A percentile compares a stretch with the other conserved stretches of the same genome.
Evolutionary conservation across 768 basidiomycete genomes (phyloP).

Genomic region (Kwoniella dejecticola): DNA sequence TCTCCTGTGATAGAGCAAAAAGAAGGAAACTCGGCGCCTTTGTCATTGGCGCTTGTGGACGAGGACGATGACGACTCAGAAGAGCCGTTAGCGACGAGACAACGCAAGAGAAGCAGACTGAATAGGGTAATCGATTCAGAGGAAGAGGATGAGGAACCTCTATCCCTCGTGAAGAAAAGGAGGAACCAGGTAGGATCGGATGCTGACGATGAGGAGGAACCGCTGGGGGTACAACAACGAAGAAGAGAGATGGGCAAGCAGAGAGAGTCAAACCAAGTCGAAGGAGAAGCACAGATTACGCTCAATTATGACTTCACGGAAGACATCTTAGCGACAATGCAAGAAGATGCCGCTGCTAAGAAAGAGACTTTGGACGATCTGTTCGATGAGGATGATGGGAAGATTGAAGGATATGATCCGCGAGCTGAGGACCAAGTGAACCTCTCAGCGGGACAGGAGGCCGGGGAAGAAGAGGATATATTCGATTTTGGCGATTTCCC

Average conservation of each 20-base stretch:
- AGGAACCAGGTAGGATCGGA: neutral
- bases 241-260: neutral
- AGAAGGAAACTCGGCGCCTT: conserved; percentile 3
- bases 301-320: neutral
- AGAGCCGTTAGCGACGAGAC: neutral
- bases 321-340: neutral
- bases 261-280: neutral
- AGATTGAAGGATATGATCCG: neutral
- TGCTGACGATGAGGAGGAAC: neutral
- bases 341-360: neutral
- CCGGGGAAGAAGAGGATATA: neutral
- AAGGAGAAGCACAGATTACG: neutral
- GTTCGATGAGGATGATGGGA: neutral
- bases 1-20: conserved; percentile 5
- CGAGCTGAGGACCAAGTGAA: neutral
- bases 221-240: neutral
- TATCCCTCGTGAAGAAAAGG: neutral
- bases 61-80: conserved; percentile 4
- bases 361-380: conserved; percentile 1
- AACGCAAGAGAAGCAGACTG: neutral
- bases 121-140: neutral
- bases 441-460: neutral
- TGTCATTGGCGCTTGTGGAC: too few relatives aligned
- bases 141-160: neutral
- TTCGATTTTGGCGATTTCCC: conserved; percentile 13